These are phyloP conservation scores for Cladophialophora carrionii DNA, from an alignment of 2,329 filamentous ascomycete genomes.

Conservation along the genomic window DNA sequence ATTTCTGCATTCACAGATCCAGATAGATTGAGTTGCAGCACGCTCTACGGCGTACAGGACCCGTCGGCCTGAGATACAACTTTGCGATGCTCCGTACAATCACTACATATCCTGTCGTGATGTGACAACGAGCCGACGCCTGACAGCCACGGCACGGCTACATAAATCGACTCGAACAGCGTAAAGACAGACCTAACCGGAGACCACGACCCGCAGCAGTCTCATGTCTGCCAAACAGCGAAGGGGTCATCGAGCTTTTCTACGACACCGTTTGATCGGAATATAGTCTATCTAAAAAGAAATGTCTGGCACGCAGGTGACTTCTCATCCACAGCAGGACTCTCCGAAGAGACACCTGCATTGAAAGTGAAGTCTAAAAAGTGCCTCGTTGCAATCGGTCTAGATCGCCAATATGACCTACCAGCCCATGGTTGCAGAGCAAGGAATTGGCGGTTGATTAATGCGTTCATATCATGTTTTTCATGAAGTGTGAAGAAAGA, in stretches of 20 bases:
- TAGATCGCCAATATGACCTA: slow-evolving; percentile 40
- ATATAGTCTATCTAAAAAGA: background rate
- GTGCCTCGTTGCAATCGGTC: slow-evolving; percentile 32
- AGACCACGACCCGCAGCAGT: background rate
- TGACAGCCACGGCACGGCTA: background rate
- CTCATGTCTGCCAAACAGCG: background rate
- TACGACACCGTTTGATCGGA: background rate
- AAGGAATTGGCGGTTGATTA: slow-evolving; percentile 38
- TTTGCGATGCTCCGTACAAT: background rate
- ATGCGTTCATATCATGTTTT: slow-evolving; percentile 37
- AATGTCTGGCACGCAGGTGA: slow-evolving; percentile 39
- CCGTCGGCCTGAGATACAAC: background rate
- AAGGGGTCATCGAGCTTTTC: background rate
- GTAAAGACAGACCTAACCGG: background rate
- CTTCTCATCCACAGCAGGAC: slow-evolving; percentile 33
- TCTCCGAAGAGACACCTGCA: slow-evolving; percentile 15
- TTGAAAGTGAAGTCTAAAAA: slow-evolving; percentile 35
- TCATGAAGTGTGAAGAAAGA: slow-evolving; percentile 36
- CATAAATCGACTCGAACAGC: background rate
- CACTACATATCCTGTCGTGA: too few species aligned
- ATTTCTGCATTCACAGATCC: background rate
- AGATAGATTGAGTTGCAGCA: background rate
- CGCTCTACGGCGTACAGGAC: background rate
- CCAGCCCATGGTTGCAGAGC: slow-evolving; percentile 31
- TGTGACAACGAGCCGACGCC: background rate